Evolutionary conservation across 371 early-diverging fungal species (phyloP), one percentile per base, ranked within the genome.

Genomic region (Blakeslea trispora): DNA sequence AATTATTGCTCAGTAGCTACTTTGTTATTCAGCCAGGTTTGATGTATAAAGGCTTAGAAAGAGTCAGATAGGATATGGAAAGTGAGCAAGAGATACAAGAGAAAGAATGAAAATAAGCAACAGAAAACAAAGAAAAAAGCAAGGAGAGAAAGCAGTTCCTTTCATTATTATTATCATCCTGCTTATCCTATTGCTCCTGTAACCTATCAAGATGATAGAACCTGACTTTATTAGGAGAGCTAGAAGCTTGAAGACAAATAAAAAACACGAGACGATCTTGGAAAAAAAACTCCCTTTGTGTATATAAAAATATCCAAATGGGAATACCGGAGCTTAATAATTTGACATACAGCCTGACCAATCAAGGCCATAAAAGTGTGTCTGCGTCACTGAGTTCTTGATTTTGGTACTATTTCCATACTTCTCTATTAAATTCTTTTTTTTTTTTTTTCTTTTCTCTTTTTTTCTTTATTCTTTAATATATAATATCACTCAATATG

Each of bases 401-500:
- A n/a, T n/a, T n/a, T n/a, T n/a, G 10, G 8, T 15, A 14, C 45
- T 40, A 44, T 41, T 55, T 58, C 49, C 50, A 48, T 53, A 56
- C 39, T 48, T 50, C 35, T 32, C 49, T 49, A 19, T 47, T 31
- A 44, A 19, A 32, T 18, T 35, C 21, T 41, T 72, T 51, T 61
- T 50, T 63, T 55, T 44, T 55, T 46, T 58, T 65, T 68, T 49
- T 58, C 59, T 53, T 53, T 60, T 51, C 53, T 45, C 54, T 53
- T 49, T 67, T 48, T 58, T 46, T 65, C 53, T 46, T 62, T 64
- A 68, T 50, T 53, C 45, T 59, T 56, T 44, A 59, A 49, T 57
- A 53, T 53, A 47, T 31, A 47, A 52, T 50, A 34, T 31, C 32
- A 39, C 31, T 50, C 23, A 69, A 61, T 39, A 90, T 90, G 90